These are phyloP conservation scores for Gossypium trilobum DNA, from an alignment of 441 rosid genomes.

Conservation along the genomic window DNA sequence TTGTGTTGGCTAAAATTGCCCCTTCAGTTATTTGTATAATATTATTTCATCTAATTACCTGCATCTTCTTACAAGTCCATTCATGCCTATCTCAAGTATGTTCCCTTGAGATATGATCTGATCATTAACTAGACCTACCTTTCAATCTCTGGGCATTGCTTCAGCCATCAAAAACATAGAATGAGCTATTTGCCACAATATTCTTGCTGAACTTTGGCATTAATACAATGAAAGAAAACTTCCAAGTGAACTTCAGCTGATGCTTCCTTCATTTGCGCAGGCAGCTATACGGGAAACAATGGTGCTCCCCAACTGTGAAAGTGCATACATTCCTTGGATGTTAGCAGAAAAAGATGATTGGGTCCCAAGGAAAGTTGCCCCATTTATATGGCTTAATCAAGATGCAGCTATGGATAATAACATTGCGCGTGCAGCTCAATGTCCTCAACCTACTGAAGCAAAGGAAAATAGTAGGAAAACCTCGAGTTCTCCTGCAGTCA, in stretches of 20 bases:
- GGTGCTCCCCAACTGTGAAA: constrained; percentile 89
- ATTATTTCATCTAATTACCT: background rate
- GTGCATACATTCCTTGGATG: constrained; percentile 71
- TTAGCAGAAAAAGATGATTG: constrained; percentile 83
- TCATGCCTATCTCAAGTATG: background rate
- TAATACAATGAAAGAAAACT: background rate
- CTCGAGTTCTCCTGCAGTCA: constrained; percentile 20
- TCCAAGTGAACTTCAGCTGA: constrained; percentile 12
- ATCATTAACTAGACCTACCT: background rate
- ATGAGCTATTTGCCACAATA: background rate
- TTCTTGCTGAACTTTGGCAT: background rate
- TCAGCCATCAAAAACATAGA: background rate
- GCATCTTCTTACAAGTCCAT: background rate
- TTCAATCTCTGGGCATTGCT: background rate
- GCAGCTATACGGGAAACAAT: constrained; percentile 54
- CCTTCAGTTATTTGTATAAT: background rate
- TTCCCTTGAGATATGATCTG: background rate
- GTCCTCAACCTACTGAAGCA: constrained; percentile 34
- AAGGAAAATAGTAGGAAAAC: constrained; percentile 27
- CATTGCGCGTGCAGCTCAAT: constrained; percentile 14
- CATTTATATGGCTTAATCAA: constrained; percentile 74
- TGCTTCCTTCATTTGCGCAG: constrained; percentile 32
- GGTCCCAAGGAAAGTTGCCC: constrained; percentile 66
- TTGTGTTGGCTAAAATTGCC: background rate
- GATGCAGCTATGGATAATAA: constrained; percentile 39